A percentile compares a stretch with the other conserved stretches of the same genome.
Evolutionary conservation across 257 asterid genomes (phyloP).

Genomic region (Capsicum baccatum): DNA sequence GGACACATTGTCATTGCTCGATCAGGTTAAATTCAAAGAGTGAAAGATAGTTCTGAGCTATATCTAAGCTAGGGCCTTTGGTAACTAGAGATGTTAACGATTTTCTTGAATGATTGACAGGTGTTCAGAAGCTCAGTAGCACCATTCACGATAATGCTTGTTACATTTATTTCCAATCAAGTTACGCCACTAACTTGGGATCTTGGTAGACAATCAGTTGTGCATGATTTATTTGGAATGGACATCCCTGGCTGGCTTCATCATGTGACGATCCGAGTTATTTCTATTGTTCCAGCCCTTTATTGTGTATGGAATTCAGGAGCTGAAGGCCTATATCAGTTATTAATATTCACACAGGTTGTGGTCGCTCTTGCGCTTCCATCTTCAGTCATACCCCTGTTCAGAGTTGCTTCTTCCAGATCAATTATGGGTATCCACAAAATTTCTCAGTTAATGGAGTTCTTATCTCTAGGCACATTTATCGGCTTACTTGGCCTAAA

Average conservation of each 20-base stretch:
- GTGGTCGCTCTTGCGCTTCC: slow-evolving; percentile 89
- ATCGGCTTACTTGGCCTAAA: slow-evolving; percentile 75
- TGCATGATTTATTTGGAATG: slow-evolving; percentile 62
- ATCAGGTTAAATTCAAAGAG: slow-evolving; percentile 66
- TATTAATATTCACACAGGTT: slow-evolving; percentile 80
- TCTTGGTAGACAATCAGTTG: slow-evolving; percentile 65
- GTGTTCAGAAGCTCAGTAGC: slow-evolving; percentile 69
- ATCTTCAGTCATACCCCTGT: slow-evolving; percentile 86
- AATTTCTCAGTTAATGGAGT: slow-evolving; percentile 63
- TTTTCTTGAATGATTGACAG: slow-evolving; percentile 52
- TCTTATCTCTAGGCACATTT: slow-evolving; percentile 61
- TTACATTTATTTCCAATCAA: slow-evolving; percentile 75
- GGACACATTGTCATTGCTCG: slow-evolving; percentile 87
- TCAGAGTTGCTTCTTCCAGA: slow-evolving; percentile 85
- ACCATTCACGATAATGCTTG: slow-evolving; percentile 59
- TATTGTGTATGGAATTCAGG: slow-evolving; percentile 83
- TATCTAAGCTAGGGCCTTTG: slow-evolving; percentile 5
- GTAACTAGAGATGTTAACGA: slow-evolving; percentile 14
- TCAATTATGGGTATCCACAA: slow-evolving; percentile 76
- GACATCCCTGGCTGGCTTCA: slow-evolving; percentile 96
- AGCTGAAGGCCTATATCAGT: slow-evolving; percentile 87
- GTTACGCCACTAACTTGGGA: slow-evolving; percentile 79
- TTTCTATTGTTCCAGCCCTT: slow-evolving; percentile 87
- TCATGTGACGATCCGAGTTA: slow-evolving; percentile 78
- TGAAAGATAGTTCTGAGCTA: background rate